Evolutionary conservation across 108 stramenopile genomes (phyloP), one percentile per base, ranked within the genome.

Genomic region (Pseudonitzschia multistriata): DNA sequence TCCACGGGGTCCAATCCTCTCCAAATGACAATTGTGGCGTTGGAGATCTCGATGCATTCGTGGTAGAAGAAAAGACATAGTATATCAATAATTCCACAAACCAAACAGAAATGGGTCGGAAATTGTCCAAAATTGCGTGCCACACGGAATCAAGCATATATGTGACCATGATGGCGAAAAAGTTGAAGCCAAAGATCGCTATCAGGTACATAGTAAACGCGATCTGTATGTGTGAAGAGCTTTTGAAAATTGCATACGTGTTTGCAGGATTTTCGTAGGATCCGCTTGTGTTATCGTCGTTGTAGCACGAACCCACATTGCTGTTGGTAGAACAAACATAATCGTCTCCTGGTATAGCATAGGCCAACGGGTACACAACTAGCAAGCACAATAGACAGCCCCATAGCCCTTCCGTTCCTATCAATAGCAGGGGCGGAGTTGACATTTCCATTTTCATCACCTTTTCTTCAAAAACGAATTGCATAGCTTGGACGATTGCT

Each of bases 91-190:
- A 66, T 79, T 96, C 97, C 24, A 83, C 81, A 22, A 52, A 79
- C 94, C 94, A 95, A 15, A 96, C 91, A 6, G 93, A 89, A 56
- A 96, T 92, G 10, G 96, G 95, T 45, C 95, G 88, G 74, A 97
- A 98, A 67, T 97, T 97, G 81, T 97, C 97, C 35, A 97, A 79
- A 74, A 97, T 97, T 25, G 96, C 97, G 81, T 97, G 97, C 95
- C 95, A 97, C 22, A 97, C 83, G 40, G 85, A 86, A 77, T 82
- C 89, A 45, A 96, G 79, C 76, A 87, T 67, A 61, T 88, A 95
- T 42, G 96, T 96, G 14, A 98, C 96, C 66, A 96, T 77, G n/a
- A 98, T 90, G 21, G 96, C 95, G 55, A 96, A 84, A 40, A 94
- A 81, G 79, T 98, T 97, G 91, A 96, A 98, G 29, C 69, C 72